A percentile compares a stretch with the other conserved stretches of the same genome.
Evolutionary conservation across 1,284 basidiomycete species (phyloP).

Genomic region (Sanguinoderma infundibulare): DNA sequence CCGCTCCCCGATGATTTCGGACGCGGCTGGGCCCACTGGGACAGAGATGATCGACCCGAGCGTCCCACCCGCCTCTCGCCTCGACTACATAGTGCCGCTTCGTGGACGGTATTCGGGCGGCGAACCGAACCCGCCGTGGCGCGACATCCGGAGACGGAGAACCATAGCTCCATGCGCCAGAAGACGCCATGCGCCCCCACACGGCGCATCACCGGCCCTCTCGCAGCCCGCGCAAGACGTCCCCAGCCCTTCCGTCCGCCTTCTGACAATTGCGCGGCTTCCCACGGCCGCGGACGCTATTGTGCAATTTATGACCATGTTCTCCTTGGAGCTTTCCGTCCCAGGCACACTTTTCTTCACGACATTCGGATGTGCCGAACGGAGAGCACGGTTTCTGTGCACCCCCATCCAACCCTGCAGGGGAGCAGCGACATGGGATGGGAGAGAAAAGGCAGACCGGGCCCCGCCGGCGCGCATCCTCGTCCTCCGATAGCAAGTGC

Average conservation of each 20-base stretch:
- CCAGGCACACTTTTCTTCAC: conserved; percentile 1
- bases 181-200: neutral
- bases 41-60: conserved; percentile 1
- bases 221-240: neutral
- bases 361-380: neutral
- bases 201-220: neutral
- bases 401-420: neutral
- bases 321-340: neutral
- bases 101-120: neutral
- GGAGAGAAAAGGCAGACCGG: neutral
- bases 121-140: neutral
- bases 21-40: neutral
- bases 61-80: neutral
- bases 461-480: too few species aligned
- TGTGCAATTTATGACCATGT: neutral
- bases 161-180: neutral
- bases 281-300: neutral
- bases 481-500: neutral
- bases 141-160: neutral
- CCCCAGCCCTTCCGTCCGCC: too few species aligned
- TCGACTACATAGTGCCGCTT: too few species aligned
- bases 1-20: conserved; percentile 7
- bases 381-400: neutral
- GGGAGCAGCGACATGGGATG: neutral
- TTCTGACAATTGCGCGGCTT: neutral